These are phyloP conservation scores for Agaricales sp. DNA, from an alignment of 1,284 basidiomycete species.

Conservation along the genomic window DNA sequence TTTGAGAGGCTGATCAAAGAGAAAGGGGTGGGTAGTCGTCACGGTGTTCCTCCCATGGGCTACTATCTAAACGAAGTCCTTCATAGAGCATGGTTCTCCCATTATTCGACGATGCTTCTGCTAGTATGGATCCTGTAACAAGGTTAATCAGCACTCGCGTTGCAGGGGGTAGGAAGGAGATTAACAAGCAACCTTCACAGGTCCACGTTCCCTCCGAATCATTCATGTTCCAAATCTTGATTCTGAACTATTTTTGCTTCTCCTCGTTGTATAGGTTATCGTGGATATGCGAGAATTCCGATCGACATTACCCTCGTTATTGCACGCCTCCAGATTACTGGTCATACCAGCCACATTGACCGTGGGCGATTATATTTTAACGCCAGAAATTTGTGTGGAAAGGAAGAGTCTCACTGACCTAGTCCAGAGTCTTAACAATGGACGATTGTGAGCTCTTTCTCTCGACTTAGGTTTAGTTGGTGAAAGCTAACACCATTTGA, in stretches of 20 bases:
- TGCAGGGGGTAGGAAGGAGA: constrained; percentile 75
- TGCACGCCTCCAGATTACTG: constrained; percentile 77
- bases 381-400: constrained; percentile 94
- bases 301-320: constrained; percentile 82
- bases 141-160: constrained; percentile 84
- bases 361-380: constrained; percentile 93
- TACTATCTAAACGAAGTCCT: constrained; percentile 2
- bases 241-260: constrained; percentile 2
- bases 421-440: constrained; percentile 86
- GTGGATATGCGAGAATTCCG: constrained; percentile 97
- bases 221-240: not conserved
- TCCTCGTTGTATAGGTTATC: constrained; percentile 52
- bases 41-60: constrained; percentile 1
- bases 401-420: constrained; percentile 91
- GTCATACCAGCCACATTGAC: constrained; percentile 88
- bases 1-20: constrained; percentile 93
- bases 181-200: constrained; percentile 59
- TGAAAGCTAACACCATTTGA: not conserved
- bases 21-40: constrained; percentile 56
- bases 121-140: constrained; percentile 48
- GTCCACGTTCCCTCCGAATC: constrained; percentile 28
- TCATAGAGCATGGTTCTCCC: constrained; percentile 84
- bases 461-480: not conserved
- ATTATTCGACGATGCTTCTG: constrained; percentile 64
- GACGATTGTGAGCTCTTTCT: constrained; percentile 67